These are phyloP conservation scores for Daedalea quercina DNA, from an alignment of 768 basidiomycete genomes.

Conservation along the genomic window DNA sequence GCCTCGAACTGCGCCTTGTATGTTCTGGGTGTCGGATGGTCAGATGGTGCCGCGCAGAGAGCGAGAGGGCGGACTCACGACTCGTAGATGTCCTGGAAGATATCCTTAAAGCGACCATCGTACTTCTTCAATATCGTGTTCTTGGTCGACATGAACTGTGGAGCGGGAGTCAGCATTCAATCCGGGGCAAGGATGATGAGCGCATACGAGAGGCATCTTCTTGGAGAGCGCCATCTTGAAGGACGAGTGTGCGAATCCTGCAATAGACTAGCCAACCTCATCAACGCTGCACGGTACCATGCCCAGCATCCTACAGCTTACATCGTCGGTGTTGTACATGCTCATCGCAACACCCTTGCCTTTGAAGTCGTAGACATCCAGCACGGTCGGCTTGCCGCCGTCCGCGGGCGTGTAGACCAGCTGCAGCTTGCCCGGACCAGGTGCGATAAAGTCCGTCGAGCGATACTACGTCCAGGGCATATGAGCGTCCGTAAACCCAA, in stretches of 20 bases:
- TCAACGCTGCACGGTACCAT: not conserved
- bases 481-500: not conserved
- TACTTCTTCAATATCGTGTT: conserved; percentile 97
- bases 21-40: conserved; percentile 32
- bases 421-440: conserved; percentile 90
- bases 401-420: conserved; percentile 82
- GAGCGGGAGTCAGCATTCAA: not conserved
- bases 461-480: conserved; percentile 72
- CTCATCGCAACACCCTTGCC: conserved; percentile 88
- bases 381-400: conserved; percentile 55
- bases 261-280: conserved; percentile 61
- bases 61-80: conserved; percentile 28
- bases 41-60: not conserved
- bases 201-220: conserved; percentile 65
- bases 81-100: conserved; percentile 96
- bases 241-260: conserved; percentile 92
- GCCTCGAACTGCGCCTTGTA: conserved; percentile 71
- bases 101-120: conserved; percentile 98
- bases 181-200: not conserved
- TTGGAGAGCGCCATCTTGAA: conserved; percentile 93
- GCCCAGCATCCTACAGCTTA: conserved; percentile 20
- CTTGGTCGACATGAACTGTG: conserved; percentile 93
- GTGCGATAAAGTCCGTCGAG: conserved; percentile 87
- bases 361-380: conserved; percentile 93
- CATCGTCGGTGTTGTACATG: conserved; percentile 99